phyloP scores from a whole-genome alignment of 2,329 filamentous ascomycete genomes.

The Aspergillus jensenii region DNA sequence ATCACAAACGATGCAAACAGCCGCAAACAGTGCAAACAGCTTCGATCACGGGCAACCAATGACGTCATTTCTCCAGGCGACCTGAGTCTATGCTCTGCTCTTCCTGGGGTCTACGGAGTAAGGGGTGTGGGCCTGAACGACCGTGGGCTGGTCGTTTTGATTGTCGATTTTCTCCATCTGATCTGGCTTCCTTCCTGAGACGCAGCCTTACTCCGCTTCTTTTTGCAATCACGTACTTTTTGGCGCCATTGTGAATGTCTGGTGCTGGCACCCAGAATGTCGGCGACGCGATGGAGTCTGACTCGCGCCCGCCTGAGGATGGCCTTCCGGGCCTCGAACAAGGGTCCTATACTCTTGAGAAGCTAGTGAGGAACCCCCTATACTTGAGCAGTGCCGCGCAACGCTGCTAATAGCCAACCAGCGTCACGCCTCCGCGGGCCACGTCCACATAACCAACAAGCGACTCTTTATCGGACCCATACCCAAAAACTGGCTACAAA shows the following conservation, averaged over 20 bases:
- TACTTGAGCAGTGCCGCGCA: not conserved
- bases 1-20: slow-evolving; percentile 13
- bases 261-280: slow-evolving; percentile 19
- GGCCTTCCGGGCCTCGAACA: slow-evolving; percentile 41
- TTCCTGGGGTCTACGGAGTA: not conserved
- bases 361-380: slow-evolving; percentile 44
- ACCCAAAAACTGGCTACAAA: slow-evolving; percentile 64
- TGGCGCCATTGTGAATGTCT: not conserved
- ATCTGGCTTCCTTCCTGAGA: not conserved
- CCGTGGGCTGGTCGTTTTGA: not conserved
- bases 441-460: slow-evolving; percentile 61
- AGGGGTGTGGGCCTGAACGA: not conserved
- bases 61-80: slow-evolving; percentile 33
- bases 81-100: not conserved
- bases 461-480: slow-evolving; percentile 67
- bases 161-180: not conserved
- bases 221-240: not conserved
- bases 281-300: slow-evolving; percentile 20
- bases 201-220: not conserved
- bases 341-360: slow-evolving; percentile 55
- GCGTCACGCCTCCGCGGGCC: slow-evolving; percentile 62
- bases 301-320: slow-evolving; percentile 20
- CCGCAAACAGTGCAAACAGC: slow-evolving; percentile 19
- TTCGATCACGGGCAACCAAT: slow-evolving; percentile 9
- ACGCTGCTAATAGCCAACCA: slow-evolving; percentile 21